Conservation (phyloP, 2,329 filamentous ascomycete species). For the Xylaria sp. region DNA sequence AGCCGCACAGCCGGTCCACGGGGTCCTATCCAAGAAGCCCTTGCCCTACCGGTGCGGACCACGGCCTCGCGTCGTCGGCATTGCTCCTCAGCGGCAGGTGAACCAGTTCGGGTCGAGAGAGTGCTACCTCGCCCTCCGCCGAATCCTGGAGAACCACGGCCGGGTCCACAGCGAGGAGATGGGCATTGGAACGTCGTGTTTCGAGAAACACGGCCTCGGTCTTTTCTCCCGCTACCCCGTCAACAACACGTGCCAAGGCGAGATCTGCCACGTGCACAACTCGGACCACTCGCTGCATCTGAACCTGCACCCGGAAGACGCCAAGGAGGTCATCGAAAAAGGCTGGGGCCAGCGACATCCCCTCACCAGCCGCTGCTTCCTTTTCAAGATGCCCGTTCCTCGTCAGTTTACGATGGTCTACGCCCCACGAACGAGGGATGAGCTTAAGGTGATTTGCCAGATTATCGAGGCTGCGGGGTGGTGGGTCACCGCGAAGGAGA, state of each 20-base stretch:
- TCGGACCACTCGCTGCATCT: constrained; percentile 80
- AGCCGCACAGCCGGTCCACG: constrained; percentile 57
- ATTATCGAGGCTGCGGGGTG: constrained; percentile 79
- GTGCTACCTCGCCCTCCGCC: constrained; percentile 62
- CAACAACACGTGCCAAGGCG: constrained; percentile 76
- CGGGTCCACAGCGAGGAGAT: constrained; percentile 53
- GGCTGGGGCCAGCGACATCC: constrained; percentile 80
- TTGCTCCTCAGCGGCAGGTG: constrained; percentile 81
- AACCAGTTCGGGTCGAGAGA: constrained; percentile 64
- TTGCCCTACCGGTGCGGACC: constrained; percentile 68
- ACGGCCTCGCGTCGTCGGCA: constrained; percentile 72
- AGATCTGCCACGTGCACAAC: constrained; percentile 81
- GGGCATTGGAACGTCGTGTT: constrained; percentile 71
- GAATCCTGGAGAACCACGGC: constrained; percentile 59
- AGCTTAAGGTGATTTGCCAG: constrained; percentile 69
- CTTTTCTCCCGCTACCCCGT: constrained; percentile 72
- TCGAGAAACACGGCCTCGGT: constrained; percentile 82
- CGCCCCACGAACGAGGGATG: constrained; percentile 69
- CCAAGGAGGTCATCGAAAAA: constrained; percentile 70
- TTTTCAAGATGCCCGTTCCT: constrained; percentile 71
- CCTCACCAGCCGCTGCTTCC: constrained; percentile 62
- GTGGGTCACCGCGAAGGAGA: constrained; percentile 37
- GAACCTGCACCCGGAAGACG: constrained; percentile 80
- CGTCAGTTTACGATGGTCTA: constrained; percentile 82
- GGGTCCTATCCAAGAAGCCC: constrained; percentile 59